Percentiles rank a stretch among this genome's conserved stretches.
Evolutionary conservation across 1,284 basidiomycete species (phyloP).

Genomic region (Mrakiaceae sp.): DNA sequence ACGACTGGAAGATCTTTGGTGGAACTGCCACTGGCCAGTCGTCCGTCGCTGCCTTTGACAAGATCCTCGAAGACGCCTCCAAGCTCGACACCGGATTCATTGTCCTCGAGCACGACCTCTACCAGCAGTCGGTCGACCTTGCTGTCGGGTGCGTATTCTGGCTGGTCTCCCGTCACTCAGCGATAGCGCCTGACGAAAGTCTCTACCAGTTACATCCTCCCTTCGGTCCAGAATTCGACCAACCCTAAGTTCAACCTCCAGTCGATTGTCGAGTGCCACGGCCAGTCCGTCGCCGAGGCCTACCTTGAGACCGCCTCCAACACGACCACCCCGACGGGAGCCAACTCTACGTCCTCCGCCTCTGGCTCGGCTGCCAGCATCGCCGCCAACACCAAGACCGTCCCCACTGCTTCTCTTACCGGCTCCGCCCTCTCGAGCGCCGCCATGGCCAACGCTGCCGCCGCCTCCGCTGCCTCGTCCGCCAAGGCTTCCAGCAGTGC

Average conservation of each 20-base stretch:
- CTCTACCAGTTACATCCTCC: conserved; percentile 15
- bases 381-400: neutral
- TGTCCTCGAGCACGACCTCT: conserved; percentile 79
- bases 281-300: conserved; percentile 39
- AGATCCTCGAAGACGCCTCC: conserved; percentile 33
- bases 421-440: neutral
- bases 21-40: conserved; percentile 52
- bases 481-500: neutral
- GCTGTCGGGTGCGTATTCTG: conserved; percentile 73
- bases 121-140: conserved; percentile 72
- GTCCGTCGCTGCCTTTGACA: conserved; percentile 41
- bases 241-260: conserved; percentile 32
- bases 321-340: conserved; percentile 21
- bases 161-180: conserved; percentile 40
- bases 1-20: conserved; percentile 72
- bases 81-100: conserved; percentile 54
- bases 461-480: neutral
- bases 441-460: neutral
- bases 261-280: conserved; percentile 54
- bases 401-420: neutral
- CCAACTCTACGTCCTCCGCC: conserved; percentile 28
- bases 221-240: conserved; percentile 1
- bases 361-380: conserved; percentile 13
- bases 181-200: conserved; percentile 51
- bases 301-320: conserved; percentile 36